Percentiles rank a stretch among this genome's conserved stretches.
These are phyloP conservation scores for Ophiostoma sp. DNA, from an alignment of 2,329 filamentous ascomycete species.

Conservation along the genomic window DNA sequence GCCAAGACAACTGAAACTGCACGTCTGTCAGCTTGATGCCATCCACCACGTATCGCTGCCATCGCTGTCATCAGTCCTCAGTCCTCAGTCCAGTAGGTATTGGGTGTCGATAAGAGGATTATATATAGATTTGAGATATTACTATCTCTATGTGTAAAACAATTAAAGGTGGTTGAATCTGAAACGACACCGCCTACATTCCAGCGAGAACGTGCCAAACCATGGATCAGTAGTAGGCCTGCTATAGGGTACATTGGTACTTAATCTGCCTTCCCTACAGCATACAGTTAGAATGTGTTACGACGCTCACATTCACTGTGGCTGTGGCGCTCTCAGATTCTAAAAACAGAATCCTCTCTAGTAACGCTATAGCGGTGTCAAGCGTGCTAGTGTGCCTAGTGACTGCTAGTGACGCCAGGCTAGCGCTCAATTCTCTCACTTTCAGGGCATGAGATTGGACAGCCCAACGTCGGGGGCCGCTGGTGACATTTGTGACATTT, in stretches of 20 bases:
- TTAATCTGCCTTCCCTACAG: background rate
- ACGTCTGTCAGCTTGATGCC: background rate
- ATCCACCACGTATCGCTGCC: background rate
- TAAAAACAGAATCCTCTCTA: constrained; percentile 2
- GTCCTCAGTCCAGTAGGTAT: too few relatives aligned
- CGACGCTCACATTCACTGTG: constrained; percentile 7
- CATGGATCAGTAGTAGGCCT: background rate
- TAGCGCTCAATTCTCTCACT: background rate
- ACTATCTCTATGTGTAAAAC: too few relatives aligned
- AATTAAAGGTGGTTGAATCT: background rate
- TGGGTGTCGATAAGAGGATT: background rate
- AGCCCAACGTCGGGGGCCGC: background rate
- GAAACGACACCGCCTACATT: background rate
- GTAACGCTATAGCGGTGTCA: background rate
- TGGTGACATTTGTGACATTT: background rate
- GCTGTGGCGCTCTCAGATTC: background rate
- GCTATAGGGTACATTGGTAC: background rate
- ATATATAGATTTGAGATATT: background rate
- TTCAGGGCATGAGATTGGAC: background rate
- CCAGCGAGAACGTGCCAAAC: background rate
- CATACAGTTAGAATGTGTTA: background rate
- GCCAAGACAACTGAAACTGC: constrained; percentile 3
- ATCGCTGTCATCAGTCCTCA: too few relatives aligned
- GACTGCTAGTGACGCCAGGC: background rate
- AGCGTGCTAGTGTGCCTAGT: background rate